Evolutionary conservation across 768 basidiomycete genomes (phyloP), one percentile per base, ranked within the genome.

Genomic region (Lactarius sp.): DNA sequence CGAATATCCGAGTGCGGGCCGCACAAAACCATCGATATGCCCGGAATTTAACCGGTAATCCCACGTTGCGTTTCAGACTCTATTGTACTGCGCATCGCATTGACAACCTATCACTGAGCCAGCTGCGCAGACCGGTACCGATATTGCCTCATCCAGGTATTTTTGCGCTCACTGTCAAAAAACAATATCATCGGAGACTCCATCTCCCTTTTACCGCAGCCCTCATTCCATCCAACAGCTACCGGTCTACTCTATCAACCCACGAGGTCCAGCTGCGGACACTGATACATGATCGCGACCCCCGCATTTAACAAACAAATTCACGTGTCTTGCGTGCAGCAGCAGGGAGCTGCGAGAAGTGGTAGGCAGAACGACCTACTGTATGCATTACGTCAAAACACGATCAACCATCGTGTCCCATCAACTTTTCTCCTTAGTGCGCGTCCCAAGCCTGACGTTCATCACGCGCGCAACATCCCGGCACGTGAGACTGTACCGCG

Each of bases 401-500:
- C 39, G 12, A 41, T 41, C 39, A 41, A 41, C 1, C 14, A 13
- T 12, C 12, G 12, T 5, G 12, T 14, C 2, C 46, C 3, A 47
- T 56, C 44, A 57, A n/a, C 33, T 47, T 36, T 33, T 47, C 44
- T 34, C 44, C 33, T 42, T 46, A 12, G 8, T 20, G 4, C 42
- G 56, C 18, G 7, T 50, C 50, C 62, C 65, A 4, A 60, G 4
- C 2, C 39, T 18, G 36, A 67, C 14, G 1, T 54, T 65, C 65
- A 58, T 56, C 60, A 92, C 86, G 70, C 83, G 88, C 60, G 79
- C 81, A 3, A 94, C 88, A 70, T 90, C 89, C 57, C 94, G 80
- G 72, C 90, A 96, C 1, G 94, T 96, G 70, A 96, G 73, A 75
- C 92, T 96, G 58, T 90, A 85, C 71, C 94, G 77, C 44, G 79